Conservation (phyloP, 805 yeast species). For the Pichia ethanolica region DNA sequence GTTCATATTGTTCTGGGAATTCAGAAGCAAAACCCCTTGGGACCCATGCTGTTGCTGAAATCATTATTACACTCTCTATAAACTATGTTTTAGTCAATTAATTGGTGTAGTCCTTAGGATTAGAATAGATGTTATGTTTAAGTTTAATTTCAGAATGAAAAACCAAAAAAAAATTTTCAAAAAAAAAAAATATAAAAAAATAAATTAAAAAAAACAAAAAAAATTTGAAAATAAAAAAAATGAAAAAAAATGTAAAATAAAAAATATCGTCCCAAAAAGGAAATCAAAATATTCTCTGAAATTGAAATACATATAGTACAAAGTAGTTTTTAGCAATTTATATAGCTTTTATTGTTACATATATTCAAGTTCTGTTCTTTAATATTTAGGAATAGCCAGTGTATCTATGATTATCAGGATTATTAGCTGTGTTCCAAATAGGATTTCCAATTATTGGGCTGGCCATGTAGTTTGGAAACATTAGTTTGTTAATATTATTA, state of each 20-base stretch:
- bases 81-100: too few species aligned
- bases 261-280: not conserved
- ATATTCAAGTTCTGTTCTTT: too few species aligned
- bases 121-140: too few species aligned
- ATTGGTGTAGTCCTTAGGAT: too few species aligned
- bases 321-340: not conserved
- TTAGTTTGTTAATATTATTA: not conserved
- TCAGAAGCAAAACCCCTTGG: conserved; percentile 94
- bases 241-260: not conserved
- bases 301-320: too few species aligned
- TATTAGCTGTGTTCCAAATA: not conserved
- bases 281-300: not conserved
- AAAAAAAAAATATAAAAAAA: not conserved
- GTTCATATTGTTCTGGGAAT: conserved; percentile 80
- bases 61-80: conserved; percentile 39
- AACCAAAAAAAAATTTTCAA: not conserved
- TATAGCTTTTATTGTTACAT: too few species aligned
- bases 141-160: not conserved
- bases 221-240: not conserved
- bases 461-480: not conserved
- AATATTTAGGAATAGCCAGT: too few species aligned
- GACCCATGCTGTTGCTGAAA: conserved; percentile 91
- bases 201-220: not conserved
- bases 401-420: not conserved
- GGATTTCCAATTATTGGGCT: conserved; percentile 1